Conservation (phyloP, 1,284 basidiomycete species). For the Ceratobasidium sp. region DNA sequence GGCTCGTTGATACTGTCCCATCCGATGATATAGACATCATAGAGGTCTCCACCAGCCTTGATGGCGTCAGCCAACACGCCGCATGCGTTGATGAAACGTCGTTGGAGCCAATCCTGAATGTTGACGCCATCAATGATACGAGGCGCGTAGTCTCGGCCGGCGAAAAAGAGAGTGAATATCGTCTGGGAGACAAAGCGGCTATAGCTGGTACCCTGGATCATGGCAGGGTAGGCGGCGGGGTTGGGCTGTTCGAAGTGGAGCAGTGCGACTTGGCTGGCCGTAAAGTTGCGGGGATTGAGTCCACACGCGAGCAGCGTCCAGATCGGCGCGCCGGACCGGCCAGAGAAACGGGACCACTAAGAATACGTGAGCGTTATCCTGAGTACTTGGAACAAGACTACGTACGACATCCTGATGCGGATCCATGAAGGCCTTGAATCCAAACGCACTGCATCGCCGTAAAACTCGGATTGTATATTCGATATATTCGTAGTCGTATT, state of each 20-base stretch:
- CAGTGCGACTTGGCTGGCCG: constrained; percentile 86
- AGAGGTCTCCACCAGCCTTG: constrained; percentile 75
- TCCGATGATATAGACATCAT: constrained; percentile 91
- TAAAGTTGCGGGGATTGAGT: constrained; percentile 87
- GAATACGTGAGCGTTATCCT: not conserved
- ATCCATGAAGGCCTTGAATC: constrained; percentile 96
- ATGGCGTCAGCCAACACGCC: constrained; percentile 82
- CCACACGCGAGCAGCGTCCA: constrained; percentile 96
- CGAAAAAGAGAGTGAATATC: constrained; percentile 95
- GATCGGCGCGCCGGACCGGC: constrained; percentile 94
- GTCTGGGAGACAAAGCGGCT: constrained; percentile 89
- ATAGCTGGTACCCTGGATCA: constrained; percentile 99
- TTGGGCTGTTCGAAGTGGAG: constrained; percentile 92
- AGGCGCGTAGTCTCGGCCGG: constrained; percentile 89
- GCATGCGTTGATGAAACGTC: constrained; percentile 85
- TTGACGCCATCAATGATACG: constrained; percentile 93
- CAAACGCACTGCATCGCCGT: constrained; percentile 91
- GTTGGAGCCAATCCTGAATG: constrained; percentile 94
- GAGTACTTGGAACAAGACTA: constrained; percentile 49
- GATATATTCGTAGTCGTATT: constrained; percentile 93
- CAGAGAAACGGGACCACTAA: constrained; percentile 97
- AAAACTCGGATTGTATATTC: constrained; percentile 91
- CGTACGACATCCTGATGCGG: constrained; percentile 96
- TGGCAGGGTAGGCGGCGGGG: constrained; percentile 83
- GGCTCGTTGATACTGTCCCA: constrained; percentile 73